Conservation (phyloP, 495 filamentous ascomycete species). For the Hapsidospora chrysogenum region DNA sequence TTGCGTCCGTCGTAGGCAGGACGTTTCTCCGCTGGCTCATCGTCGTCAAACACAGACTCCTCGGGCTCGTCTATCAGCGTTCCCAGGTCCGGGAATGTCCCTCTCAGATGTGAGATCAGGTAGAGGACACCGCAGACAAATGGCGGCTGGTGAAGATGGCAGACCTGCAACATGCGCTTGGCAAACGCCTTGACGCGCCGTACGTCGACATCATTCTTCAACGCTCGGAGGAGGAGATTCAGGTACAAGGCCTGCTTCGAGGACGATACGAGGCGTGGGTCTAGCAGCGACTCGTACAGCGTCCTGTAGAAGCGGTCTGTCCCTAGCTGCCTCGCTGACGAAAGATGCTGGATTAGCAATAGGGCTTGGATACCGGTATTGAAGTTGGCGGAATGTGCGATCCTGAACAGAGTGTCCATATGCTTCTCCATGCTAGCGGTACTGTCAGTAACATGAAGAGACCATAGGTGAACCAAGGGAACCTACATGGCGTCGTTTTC, state of each 20-base stretch:
- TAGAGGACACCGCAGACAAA: constrained; percentile 86
- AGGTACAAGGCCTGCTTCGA: constrained; percentile 93
- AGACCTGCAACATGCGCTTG: constrained; percentile 79
- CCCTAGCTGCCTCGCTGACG: constrained; percentile 52
- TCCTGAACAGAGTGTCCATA: constrained; percentile 80
- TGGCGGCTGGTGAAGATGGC: constrained; percentile 72
- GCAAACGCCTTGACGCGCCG: constrained; percentile 89
- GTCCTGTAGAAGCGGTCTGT: constrained; percentile 88
- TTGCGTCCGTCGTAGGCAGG: constrained; percentile 69
- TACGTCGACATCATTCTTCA: constrained; percentile 75
- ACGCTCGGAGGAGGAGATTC: constrained; percentile 71
- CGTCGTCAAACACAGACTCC: constrained; percentile 42
- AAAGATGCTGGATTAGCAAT: constrained; percentile 89
- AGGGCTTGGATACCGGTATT: constrained; percentile 95
- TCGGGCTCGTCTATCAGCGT: constrained; percentile 59
- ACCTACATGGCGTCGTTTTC: constrained; percentile 57
- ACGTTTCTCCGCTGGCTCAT: constrained; percentile 21
- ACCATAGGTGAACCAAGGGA: not conserved
- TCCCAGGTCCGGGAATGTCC: constrained; percentile 55
- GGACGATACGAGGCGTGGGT: constrained; percentile 70
- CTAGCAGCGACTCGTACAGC: constrained; percentile 84
- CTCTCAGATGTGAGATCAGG: constrained; percentile 64
- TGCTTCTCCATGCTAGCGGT: constrained; percentile 56
- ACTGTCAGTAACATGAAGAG: constrained; percentile 6
- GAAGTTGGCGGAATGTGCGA: constrained; percentile 96